Evolutionary conservation across 2,329 filamentous ascomycete genomes (phyloP), one percentile per base, ranked within the genome.

Genomic region (Fusarium sp.): DNA sequence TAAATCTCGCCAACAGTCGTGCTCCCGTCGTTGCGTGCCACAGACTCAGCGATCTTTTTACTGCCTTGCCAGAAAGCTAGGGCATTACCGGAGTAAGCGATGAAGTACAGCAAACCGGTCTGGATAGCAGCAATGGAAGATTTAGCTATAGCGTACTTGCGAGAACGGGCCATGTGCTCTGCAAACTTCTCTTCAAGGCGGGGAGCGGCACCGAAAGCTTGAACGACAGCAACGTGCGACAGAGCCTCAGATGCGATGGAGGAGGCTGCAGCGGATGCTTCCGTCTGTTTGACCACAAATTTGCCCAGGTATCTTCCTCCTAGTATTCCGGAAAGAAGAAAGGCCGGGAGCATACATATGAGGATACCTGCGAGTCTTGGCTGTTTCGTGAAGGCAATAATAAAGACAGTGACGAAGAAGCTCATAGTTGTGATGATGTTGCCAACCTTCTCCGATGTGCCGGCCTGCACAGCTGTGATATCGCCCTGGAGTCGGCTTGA

Each of bases 381-480:
- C 32, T 52, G 50, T 26, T 52, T 52, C 20, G 50, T 52, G 50
- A 52, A 93, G 8, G 90, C 90, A 24, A 93, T 88, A 9, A 91
- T 83, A 71, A 91, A 93, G 13, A 91, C 89, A 0, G 91, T 89
- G 61, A 92, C 79, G 78, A 93, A 93, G 80, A 92, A 93, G 9
- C 89, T 89, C 15, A 89, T 78, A 55, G 87, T 90, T 36, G 87
- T 86, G 6, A 93, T 84, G 71, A 88, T 87, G 39, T 92, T 87
- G 57, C 91, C 91, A 24, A 92, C 91, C 79, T 93, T 94, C 79
- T 93, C 92, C 2, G 89, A 90, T 0, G 91, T 92, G n/a, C 91
- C 92, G 0, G 88, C 87, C 74, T 91, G 91, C 50, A 93, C 89
- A 2, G 89, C 87, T 59, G 90, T 87, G 45, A 93, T 90, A 75